Conservation (phyloP, 805 yeast genomes). For the Starmera pachycereana region DNA sequence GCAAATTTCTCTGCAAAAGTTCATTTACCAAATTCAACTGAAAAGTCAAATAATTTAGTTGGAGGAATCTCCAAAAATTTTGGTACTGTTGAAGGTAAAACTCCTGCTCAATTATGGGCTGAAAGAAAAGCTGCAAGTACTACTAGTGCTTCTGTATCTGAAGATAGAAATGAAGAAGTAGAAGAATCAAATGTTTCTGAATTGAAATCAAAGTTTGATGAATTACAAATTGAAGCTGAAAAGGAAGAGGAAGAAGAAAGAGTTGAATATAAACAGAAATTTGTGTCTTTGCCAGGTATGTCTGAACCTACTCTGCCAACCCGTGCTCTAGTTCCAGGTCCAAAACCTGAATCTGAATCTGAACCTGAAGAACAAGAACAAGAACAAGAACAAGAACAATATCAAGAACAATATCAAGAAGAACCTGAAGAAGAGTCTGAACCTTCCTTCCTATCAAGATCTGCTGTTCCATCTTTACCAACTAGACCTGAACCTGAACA, state of each 20-base stretch:
- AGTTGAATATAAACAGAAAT: constrained; percentile 2
- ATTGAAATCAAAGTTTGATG: constrained; percentile 28
- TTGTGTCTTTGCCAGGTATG: constrained; percentile 6
- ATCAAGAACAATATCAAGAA: not conserved
- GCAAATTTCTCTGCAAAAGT: constrained; percentile 16
- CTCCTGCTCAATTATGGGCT: constrained; percentile 96
- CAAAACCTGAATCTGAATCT: constrained; percentile 16
- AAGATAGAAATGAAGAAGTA: constrained; percentile 11
- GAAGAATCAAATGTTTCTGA: constrained; percentile 20
- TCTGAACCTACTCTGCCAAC: constrained; percentile 15
- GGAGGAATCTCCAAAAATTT: constrained; percentile 52
- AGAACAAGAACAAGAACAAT: not conserved
- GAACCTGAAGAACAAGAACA: constrained; percentile 8
- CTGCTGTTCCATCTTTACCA: not conserved
- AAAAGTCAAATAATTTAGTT: constrained; percentile 28
- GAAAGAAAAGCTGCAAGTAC: constrained; percentile 54
- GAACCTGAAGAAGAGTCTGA: constrained; percentile 8
- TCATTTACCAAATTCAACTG: constrained; percentile 13
- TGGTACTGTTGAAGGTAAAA: constrained; percentile 66
- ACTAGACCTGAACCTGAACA: constrained; percentile 4
- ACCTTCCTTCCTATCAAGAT: not conserved
- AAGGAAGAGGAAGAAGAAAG: constrained; percentile 16
- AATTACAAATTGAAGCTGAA: constrained; percentile 15
- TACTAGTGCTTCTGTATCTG: constrained; percentile 13
- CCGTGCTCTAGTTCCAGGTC: constrained; percentile 12